Evolutionary conservation across 1,139 yeast genomes (phyloP).

Genomic region (Pichia sp.): DNA sequence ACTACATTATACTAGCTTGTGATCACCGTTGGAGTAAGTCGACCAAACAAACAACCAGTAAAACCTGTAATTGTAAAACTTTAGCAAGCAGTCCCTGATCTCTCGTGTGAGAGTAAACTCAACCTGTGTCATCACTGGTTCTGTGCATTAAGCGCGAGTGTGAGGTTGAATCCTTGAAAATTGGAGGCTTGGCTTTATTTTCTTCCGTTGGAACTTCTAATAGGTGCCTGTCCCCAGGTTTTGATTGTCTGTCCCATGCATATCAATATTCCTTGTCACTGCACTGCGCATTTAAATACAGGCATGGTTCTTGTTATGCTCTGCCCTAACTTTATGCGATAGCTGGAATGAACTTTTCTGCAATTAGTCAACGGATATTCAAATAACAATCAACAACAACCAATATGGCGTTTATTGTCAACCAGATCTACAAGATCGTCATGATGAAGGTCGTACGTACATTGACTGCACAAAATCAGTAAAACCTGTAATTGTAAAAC

Average conservation of each 20-base stretch:
- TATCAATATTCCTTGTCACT: too few relatives aligned
- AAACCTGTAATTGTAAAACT: background rate
- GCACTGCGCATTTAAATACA: too few relatives aligned
- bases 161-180: conserved; percentile 3
- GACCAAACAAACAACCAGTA: background rate
- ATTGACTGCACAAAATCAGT: background rate
- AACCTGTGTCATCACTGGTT: background rate
- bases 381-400: too few relatives aligned
- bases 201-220: background rate
- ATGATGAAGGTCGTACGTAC: conserved; percentile 6
- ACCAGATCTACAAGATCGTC: conserved; percentile 3
- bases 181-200: conserved; percentile 1
- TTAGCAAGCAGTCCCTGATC: too few relatives aligned
- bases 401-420: conserved; percentile 7
- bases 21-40: conserved; percentile 4
- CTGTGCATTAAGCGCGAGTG: conserved; percentile 5
- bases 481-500: too few relatives aligned
- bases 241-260: too few relatives aligned
- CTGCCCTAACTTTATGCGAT: too few relatives aligned
- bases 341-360: conserved; percentile 7
- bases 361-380: conserved; percentile 1
- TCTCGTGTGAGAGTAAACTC: background rate
- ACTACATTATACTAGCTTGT: too few relatives aligned
- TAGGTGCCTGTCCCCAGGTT: background rate
- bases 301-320: too few relatives aligned